Evolutionary conservation across 1,284 basidiomycete species (phyloP), one percentile per base, ranked within the genome.

Genomic region (Leucoagaricus sp.): DNA sequence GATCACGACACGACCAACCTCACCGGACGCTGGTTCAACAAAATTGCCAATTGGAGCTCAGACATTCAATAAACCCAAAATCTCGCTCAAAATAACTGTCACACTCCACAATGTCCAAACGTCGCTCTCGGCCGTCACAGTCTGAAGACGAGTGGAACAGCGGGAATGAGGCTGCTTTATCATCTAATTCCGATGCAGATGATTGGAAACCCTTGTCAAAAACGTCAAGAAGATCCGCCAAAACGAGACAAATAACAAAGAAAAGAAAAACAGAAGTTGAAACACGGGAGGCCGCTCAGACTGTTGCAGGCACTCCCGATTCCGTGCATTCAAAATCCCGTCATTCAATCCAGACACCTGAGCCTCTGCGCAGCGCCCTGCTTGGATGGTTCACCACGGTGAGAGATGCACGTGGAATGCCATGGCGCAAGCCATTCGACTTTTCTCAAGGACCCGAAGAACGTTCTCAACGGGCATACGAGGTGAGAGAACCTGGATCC

Each of bases 401-500:
- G 17, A 83, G 83, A 57, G 73, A 80, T 21, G 71, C 72, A 25
- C 83, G 93, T 17, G 82, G 84, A 33, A 95, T 95, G 93, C 93
- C 93, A 1, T 95, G 93, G 93, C 79, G 93, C 50, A 90, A 89
- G 66, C 77, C 80, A 1, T 92, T 82, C 62, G 74, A 87, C 63
- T 73, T 77, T 4, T 73, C 74, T 7, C 68, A 85, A 60, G 75
- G 71, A 42, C 61, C 66, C 0, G 80, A 82, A 33, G 82, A 81
- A 42, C 81, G 81, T 46, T 79, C 83, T 2, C 91, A 93, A 68
- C 75, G 91, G 50, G 91, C 90, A 1, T 93, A 93, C 63, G 90
- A 93, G 79, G 91, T 90, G 61, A 48, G 31, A 49, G 55, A 42
- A 23, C 13, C 7, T 42, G 23, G 3, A 42, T 44, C 15, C 28